Evolutionary conservation across 371 early-diverging fungal genomes (phyloP), one percentile per base, ranked within the genome.

Genomic region (Lichtheimia ramosa): DNA sequence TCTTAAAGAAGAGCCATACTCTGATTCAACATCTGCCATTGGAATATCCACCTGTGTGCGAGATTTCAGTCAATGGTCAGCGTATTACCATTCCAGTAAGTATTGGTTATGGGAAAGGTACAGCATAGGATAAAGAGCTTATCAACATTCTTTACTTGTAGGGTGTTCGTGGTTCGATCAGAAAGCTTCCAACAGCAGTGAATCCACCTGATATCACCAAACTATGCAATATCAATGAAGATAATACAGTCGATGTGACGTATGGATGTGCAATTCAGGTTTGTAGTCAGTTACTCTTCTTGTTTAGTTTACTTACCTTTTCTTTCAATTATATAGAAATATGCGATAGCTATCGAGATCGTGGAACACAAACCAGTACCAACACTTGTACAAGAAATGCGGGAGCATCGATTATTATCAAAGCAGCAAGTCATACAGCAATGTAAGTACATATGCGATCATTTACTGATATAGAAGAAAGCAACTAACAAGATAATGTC

Each of bases 191-290:
- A 34, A 83, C 85, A 0, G 86, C 87, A 3, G 85, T 85, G 0
- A 66, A 81, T 43, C 86, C 89, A 2, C 77, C 82, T 3, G 82
- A 88, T 60, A 66, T 88, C 23, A 83, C 87, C 2, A 49, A 60
- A 4, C 73, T 83, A 43, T 71, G 70, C 43, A 57, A 62, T 24
- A 57, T 76, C 14, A 56, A 66, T 0, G 42, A 58, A 0, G 51
- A 52, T 20, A 86, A 88, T 56, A 71, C 57, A n/a, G 60, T 86
- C 8, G 84, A 88, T 52, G 64, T 88, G 7, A 64, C 79, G 1
- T 88, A 86, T 66, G 82, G 77, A n/a, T 83, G 82, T 63, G 78
- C 81, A 0, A 59, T 71, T 2, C 71, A 74, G 73, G 84, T 84
- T 71, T 24, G 7, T 40, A n/a, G n/a, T 24, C 3, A 14, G 7